phyloP scores from a whole-genome alignment of 768 basidiomycete species.

The Exidia glandulosa region DNA sequence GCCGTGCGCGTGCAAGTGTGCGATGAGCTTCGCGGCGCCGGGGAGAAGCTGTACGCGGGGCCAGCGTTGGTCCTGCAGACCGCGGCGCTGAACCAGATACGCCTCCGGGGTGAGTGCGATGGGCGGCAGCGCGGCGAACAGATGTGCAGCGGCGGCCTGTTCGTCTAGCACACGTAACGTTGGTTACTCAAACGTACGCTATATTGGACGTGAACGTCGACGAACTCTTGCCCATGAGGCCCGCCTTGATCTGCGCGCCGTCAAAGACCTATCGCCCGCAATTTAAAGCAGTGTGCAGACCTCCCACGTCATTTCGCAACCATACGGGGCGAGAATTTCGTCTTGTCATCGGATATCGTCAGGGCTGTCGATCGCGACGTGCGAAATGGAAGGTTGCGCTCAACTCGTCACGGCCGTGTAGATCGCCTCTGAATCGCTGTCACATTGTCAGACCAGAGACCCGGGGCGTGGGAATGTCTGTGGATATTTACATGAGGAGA shows the following conservation, averaged over 20 bases:
- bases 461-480: background rate
- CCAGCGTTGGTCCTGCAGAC: conserved; percentile 54
- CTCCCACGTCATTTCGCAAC: conserved; percentile 76
- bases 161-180: conserved; percentile 51
- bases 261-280: no score
- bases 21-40: conserved; percentile 56
- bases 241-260: conserved; percentile 50
- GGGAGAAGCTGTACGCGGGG: conserved; percentile 62
- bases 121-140: conserved; percentile 67
- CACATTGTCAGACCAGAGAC: conserved; percentile 51
- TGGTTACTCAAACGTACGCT: background rate
- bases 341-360: no score
- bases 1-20: conserved; percentile 52
- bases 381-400: conserved; percentile 13
- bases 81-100: conserved; percentile 46
- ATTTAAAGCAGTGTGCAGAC: background rate
- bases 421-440: conserved; percentile 53
- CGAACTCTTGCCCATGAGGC: conserved; percentile 77
- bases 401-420: conserved; percentile 75
- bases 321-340: conserved; percentile 58
- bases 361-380: no score
- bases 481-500: conserved; percentile 14
- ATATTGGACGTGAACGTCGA: conserved; percentile 1
- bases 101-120: conserved; percentile 52
- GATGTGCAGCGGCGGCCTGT: conserved; percentile 47